Evolutionary conservation across 331 rosid genomes (phyloP).

Genomic region (Phaseolus coccineus): DNA sequence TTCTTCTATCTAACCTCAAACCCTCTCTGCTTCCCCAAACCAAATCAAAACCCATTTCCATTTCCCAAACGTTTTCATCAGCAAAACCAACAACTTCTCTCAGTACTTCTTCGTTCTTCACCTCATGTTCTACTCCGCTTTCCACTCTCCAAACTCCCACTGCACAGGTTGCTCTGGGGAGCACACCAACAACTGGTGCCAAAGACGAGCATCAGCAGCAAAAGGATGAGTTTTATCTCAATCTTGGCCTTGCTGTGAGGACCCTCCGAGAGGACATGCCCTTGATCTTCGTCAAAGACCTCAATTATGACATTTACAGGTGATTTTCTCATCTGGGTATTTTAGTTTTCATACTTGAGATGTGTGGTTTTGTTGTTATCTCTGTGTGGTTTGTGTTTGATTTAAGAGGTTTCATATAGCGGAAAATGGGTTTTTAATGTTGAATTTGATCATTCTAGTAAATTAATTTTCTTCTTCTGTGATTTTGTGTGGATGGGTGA

Average conservation of each 20-base stretch:
- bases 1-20: constrained; percentile 73
- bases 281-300: constrained; percentile 74
- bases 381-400: neutral
- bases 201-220: constrained; percentile 62
- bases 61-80: constrained; percentile 52
- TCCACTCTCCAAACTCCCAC: constrained; percentile 55
- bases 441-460: neutral
- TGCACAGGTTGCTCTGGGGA: constrained; percentile 64
- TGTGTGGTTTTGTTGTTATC: neutral
- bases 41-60: constrained; percentile 53
- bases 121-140: constrained; percentile 42
- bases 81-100: constrained; percentile 54
- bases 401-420: neutral
- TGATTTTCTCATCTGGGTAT: constrained; percentile 45
- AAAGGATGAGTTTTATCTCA: constrained; percentile 81
- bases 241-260: constrained; percentile 87
- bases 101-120: constrained; percentile 23
- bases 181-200: constrained; percentile 52
- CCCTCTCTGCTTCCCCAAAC: constrained; percentile 64
- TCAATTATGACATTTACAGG: constrained; percentile 94
- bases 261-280: constrained; percentile 95
- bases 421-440: neutral
- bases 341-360: neutral
- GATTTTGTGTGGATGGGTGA: neutral
- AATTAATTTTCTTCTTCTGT: neutral